Base-by-base conservation (phyloP, 108 stramenopile genomes). In the Conticribra weissflogii region DNA sequence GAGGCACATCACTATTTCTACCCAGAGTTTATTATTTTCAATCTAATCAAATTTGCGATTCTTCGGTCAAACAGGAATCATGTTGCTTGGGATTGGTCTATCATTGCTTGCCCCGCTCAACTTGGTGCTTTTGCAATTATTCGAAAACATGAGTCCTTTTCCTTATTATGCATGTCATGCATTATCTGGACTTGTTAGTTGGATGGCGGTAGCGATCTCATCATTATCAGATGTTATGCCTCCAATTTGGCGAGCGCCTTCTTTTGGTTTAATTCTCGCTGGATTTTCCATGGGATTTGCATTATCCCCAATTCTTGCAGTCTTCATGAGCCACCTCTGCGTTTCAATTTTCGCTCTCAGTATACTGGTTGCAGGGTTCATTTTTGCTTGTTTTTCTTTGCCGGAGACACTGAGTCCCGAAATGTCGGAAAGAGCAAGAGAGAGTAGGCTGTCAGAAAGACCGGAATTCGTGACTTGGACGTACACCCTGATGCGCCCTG, bases 191-290 rank as follows among this genome's bases (percentile, higher is more conserved):
- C 18, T 83, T 2, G 77, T 94, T 29, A 89, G 80, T 77, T 91
- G 89, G 89, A 75, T 89, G 23, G 80, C 92, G 2, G 61, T 89
- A 25, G 88, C 88, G 0, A 27, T 94, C 5, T 86, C 88, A 8
- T 76, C 88, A 0, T 50, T 94, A 27, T 81, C 88, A 12, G 92
- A 94, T 81, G 88, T 78, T 18, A 85, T 94, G 72, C 92, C 92
- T 0, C 71, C 63, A 2, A 55, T 83, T 46, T 87, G 86, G 75
- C 59, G 92, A 44, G 92, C 89, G 9, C 85, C 89, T 3, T 82
- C 85, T 16, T 88, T 89, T 74, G 92, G 92, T 16, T 41, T 94
- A 18, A 63, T 91, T 3, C 44, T 91, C 3, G 87, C 87, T n/a
- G 88, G 90, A 14, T 90, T 92, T 49, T 84, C 81, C 22, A 31